Base-by-base conservation (phyloP, 305 asterid species). In the Coffea humblotiana region DNA sequence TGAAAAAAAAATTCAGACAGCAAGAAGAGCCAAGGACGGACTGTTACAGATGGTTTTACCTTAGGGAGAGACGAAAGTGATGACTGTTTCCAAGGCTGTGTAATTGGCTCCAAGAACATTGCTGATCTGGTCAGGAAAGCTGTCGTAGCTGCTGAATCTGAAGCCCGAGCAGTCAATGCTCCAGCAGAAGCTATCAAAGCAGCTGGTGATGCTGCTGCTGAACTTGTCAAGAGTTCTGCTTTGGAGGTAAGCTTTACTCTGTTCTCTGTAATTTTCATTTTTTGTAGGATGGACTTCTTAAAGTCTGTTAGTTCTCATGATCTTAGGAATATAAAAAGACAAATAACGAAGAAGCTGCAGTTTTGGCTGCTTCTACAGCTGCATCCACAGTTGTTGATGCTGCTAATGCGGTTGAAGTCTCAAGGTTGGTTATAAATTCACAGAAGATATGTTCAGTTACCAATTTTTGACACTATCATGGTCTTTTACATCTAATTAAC, bases 191-290 rank as follows among this genome's bases (percentile, higher is more conserved):
- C 99, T 77, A 84, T 96, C 79, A 89, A 83, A 90, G 93, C 98
- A 63, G 99, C 97, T 75, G 98, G 98, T 74, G 99, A 94, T 86
- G 98, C 90, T 89, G 99, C 98, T 80, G 98, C 99, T 16, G 99
- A 96, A 86, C 90, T 93, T 52, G 99, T 96, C 70, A 96, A 96
- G 88, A 90, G 86, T 88, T 97, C 97, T 82, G 99, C 98, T 78
- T 84, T 84, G 63, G 99, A 96, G 96, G 99, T 96, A 77, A 69
- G 89, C 79, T 32, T 68, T 85, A 27, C 65, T 79, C n/a, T 79
- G 63, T 66, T 78, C 83, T 79, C 75, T 80, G 71, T 67, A 71
- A 52, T 77, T 80, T 82, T 54, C 72, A 25, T 48, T 71, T 67
- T 75, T n/a, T 75, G 13, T 82, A 63, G 45, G 86, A 71, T 72